These are phyloP conservation scores for Colletotrichum caudatum DNA, from an alignment of 2,329 filamentous ascomycete genomes.

Conservation along the genomic window DNA sequence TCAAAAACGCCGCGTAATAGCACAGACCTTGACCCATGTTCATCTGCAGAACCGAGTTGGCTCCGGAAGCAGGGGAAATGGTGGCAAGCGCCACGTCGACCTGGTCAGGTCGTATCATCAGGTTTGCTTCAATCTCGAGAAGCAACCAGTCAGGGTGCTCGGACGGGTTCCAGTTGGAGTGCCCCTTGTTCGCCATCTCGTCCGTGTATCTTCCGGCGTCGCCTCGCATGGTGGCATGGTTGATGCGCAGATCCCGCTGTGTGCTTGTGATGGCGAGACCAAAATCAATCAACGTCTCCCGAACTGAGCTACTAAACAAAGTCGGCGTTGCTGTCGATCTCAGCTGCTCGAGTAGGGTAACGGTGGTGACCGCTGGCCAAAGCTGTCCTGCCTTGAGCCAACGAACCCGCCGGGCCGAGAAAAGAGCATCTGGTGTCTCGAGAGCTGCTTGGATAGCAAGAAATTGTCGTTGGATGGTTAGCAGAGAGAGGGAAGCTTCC, in stretches of 20 bases:
- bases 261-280: conserved; percentile 57
- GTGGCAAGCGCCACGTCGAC: conserved; percentile 72
- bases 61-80: conserved; percentile 62
- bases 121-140: conserved; percentile 73
- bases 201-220: conserved; percentile 50
- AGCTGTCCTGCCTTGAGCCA: conserved; percentile 59
- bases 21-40: conserved; percentile 73
- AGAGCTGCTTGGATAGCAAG: conserved; percentile 9
- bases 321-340: conserved; percentile 48
- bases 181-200: conserved; percentile 62
- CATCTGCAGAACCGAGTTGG: conserved; percentile 73
- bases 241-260: conserved; percentile 60
- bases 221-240: conserved; percentile 46
- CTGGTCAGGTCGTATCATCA: conserved; percentile 72
- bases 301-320: conserved; percentile 52
- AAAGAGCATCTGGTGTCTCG: conserved; percentile 1
- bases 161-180: conserved; percentile 68
- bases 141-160: conserved; percentile 72
- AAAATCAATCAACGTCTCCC: conserved; percentile 56
- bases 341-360: conserved; percentile 61
- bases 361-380: conserved; percentile 59
- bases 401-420: conserved; percentile 42
- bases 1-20: background rate
- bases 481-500: conserved; percentile 8
- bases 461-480: conserved; percentile 16